Evolutionary conservation across 495 filamentous ascomycete species (phyloP).

Genomic region (Talaromyces proteolyticus): DNA sequence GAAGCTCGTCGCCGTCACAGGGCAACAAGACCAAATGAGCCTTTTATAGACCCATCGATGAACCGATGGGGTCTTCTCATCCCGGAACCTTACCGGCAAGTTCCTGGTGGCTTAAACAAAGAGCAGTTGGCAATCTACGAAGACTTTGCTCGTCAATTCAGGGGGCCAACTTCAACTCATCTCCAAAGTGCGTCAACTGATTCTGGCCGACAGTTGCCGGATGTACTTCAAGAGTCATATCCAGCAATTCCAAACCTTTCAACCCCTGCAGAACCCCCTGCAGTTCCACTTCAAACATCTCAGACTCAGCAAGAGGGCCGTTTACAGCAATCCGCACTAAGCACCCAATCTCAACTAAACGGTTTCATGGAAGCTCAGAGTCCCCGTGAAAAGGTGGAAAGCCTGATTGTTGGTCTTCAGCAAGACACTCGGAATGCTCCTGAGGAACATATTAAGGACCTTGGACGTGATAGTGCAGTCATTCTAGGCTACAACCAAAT

Average conservation of each 20-base stretch:
- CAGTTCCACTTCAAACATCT: conserved; percentile 64
- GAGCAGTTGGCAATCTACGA: conserved; percentile 95
- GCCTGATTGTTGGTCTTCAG: conserved; percentile 64
- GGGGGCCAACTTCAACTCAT: conserved; percentile 48
- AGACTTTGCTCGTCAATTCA: conserved; percentile 81
- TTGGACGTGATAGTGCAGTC: conserved; percentile 58
- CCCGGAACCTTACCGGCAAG: conserved; percentile 81
- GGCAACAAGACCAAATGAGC: conserved; percentile 64
- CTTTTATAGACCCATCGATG: conserved; percentile 71
- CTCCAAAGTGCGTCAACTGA: conserved; percentile 53
- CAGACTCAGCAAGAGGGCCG: conserved; percentile 55
- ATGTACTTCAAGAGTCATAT: conserved; percentile 81
- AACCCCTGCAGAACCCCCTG: conserved; percentile 75
- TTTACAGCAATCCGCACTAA: conserved; percentile 34
- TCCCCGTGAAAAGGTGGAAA: conserved; percentile 59
- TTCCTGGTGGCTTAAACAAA: conserved; percentile 72
- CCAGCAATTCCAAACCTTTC: conserved; percentile 68
- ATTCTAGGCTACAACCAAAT: conserved; percentile 58
- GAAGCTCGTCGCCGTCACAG: conserved; percentile 68
- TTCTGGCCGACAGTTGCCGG: conserved; percentile 54
- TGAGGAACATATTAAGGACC: conserved; percentile 65
- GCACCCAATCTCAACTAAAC: conserved; percentile 54
- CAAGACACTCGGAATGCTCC: conserved; percentile 55
- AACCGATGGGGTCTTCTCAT: conserved; percentile 86
- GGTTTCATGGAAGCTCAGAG: conserved; percentile 59